A percentile compares a stretch with the other conserved stretches of the same genome.
phyloP scores from a whole-genome alignment of 164 flowering plant species.

The Piper betle region DNA sequence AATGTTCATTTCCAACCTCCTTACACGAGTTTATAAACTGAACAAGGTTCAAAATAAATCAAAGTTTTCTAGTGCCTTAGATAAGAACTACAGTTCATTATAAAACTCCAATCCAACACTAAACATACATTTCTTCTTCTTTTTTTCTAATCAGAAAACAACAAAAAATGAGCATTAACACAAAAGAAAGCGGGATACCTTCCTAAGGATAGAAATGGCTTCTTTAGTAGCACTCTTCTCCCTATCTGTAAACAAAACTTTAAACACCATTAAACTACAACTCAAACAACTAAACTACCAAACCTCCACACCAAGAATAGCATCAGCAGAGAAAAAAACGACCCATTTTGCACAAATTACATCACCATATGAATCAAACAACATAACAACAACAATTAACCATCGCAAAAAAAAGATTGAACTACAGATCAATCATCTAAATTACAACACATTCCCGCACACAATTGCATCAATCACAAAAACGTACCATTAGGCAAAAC shows the following conservation, averaged over 20 bases:
- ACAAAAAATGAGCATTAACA: neutral
- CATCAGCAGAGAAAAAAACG: neutral
- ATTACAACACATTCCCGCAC: too few species aligned
- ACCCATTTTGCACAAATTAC: neutral
- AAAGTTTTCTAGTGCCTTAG: too few species aligned
- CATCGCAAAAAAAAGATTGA: neutral
- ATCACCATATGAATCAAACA: neutral
- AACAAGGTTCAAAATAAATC: conserved; percentile 6
- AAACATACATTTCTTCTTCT: too few species aligned
- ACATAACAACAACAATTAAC: neutral
- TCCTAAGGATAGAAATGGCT: conserved; percentile 59
- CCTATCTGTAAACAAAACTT: conserved; percentile 42
- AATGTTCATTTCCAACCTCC: conserved; percentile 10
- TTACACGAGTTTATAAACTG: conserved; percentile 31
- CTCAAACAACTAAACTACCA: too few species aligned
- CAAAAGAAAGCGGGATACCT: conserved; percentile 22
- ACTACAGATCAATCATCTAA: too few species aligned
- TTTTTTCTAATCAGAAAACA: neutral
- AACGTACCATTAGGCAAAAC: neutral
- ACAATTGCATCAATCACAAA: too few species aligned
- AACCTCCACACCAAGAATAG: neutral
- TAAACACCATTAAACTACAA: neutral
- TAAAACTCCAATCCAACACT: too few species aligned
- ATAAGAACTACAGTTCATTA: too few species aligned
- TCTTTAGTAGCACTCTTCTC: conserved; percentile 97